Evolutionary conservation across 805 yeast genomes (phyloP), one percentile per base, ranked within the genome.

Genomic region (Scheffersomyces lignosus): DNA sequence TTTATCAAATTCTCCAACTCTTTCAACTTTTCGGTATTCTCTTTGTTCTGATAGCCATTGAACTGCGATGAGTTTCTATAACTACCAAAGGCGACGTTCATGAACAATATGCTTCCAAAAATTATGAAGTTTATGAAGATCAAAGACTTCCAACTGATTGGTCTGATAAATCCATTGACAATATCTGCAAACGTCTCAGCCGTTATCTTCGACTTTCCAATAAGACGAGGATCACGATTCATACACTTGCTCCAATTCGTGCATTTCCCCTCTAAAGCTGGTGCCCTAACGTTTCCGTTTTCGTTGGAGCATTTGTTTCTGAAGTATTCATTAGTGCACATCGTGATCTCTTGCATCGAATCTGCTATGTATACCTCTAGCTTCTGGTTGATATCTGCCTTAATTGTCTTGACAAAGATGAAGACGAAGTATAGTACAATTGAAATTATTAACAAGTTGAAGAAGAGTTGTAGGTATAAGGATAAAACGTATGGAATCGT

Each of bases 111-210:
- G 3, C 80, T 64, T 1, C 85, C 86, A 27, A 78, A 62, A 3
- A 75, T 56, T 15, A 77, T 47, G 1, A 73, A 31, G 3, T 68
- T 41, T 12, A 80, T 48, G 36, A 80, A 70, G 3, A 77, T 43
- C 54, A 85, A 70, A 3, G 89, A 69, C 55, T 85, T 82, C 76
- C 86, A 75, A 22, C 82, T 77, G 26, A 87, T 81, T 2, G 87
- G 83, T 39, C 73, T 77, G 15, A 86, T 62, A 50, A 87, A 87
- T 1, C 89, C 80, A 59, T 88, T 85, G 30, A 88, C 66, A 5
- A 87, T 84, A 44, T 84, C 91, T 1, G 95, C 95, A 48, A 87
- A 72, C 0, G 91, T 82, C 54, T 83, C 89, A 0, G 95, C 95
- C 31, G 89, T 80, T 37, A 88, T 73, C 42, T 72, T 73, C 1